These are phyloP conservation scores for Tirmania nivea DNA, from an alignment of 495 filamentous ascomycete genomes.

Conservation along the genomic window DNA sequence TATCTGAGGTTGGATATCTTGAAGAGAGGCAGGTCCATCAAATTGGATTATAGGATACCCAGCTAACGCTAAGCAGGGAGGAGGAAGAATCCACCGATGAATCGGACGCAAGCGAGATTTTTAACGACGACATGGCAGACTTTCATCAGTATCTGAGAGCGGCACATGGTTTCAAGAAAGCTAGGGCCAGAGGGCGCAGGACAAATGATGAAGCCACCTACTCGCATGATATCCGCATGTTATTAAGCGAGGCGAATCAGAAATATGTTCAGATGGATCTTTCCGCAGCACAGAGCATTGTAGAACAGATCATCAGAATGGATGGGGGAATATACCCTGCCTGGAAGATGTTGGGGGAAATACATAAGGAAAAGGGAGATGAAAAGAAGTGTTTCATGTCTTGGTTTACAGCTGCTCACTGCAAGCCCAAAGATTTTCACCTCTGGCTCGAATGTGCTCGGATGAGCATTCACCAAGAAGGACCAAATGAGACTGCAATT, in stretches of 20 bases:
- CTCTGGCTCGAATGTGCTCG: constrained; percentile 19
- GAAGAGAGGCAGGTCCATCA: not conserved
- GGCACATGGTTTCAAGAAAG: constrained; percentile 16
- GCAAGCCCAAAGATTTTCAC: constrained; percentile 18
- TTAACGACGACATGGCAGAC: constrained; percentile 18
- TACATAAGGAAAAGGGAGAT: constrained; percentile 19
- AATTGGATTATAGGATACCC: not conserved
- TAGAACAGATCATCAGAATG: constrained; percentile 19
- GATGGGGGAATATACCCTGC: constrained; percentile 19
- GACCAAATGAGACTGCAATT: constrained; percentile 17
- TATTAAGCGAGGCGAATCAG: constrained; percentile 17
- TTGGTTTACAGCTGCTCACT: constrained; percentile 18
- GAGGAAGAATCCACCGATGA: constrained; percentile 2
- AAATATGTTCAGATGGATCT: constrained; percentile 12
- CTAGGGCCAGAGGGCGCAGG: constrained; percentile 9
- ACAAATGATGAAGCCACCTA: constrained; percentile 14
- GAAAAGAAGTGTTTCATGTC: constrained; percentile 19
- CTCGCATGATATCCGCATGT: constrained; percentile 16
- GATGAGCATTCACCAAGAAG: constrained; percentile 18
- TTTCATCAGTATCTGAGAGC: constrained; percentile 18
- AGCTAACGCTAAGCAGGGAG: not conserved
- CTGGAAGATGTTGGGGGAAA: constrained; percentile 20
- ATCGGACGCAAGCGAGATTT: constrained; percentile 9
- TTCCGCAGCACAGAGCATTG: constrained; percentile 13
- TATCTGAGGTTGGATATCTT: constrained; percentile 21